Percentiles rank a stretch among this genome's conserved stretches.
phyloP scores from a whole-genome alignment of 345 rosid species.

The Gossypium arboreum region DNA sequence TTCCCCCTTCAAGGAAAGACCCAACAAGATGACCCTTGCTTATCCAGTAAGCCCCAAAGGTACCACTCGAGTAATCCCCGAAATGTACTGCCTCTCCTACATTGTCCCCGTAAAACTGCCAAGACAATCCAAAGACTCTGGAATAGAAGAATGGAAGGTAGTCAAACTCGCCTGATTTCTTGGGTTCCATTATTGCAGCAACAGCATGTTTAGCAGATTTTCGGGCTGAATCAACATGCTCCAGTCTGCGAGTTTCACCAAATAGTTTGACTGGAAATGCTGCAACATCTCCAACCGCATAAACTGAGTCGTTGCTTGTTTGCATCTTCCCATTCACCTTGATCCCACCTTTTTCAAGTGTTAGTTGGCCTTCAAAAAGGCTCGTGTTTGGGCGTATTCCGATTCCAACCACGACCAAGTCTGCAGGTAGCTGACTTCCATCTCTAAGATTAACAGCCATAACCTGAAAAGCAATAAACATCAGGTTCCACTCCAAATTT shows the following conservation, averaged over 20 bases:
- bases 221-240: conserved; percentile 91
- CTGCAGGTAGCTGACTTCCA: conserved; percentile 65
- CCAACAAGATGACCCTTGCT: conserved; percentile 84
- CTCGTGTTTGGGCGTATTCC: conserved; percentile 95
- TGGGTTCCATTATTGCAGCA: conserved; percentile 68
- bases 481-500: not conserved
- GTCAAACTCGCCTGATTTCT: conserved; percentile 63
- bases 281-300: conserved; percentile 95
- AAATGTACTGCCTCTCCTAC: conserved; percentile 79
- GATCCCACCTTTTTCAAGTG: conserved; percentile 89
- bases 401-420: conserved; percentile 88
- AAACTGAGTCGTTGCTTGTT: conserved; percentile 80
- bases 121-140: conserved; percentile 76
- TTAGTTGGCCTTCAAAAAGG: conserved; percentile 87
- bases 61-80: conserved; percentile 66
- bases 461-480: conserved; percentile 44
- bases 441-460: conserved; percentile 81
- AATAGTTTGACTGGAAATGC: conserved; percentile 82
- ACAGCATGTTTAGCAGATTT: conserved; percentile 85
- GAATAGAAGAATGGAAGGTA: conserved; percentile 97
- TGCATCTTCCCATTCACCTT: conserved; percentile 81
- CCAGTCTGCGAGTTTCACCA: conserved; percentile 87
- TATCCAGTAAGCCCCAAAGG: conserved; percentile 93
- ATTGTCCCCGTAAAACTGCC: conserved; percentile 95
- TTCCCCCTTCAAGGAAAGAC: conserved; percentile 94